Evolutionary conservation across 2,329 filamentous ascomycete genomes (phyloP).

Genomic region (Chaetomium globosum): DNA sequence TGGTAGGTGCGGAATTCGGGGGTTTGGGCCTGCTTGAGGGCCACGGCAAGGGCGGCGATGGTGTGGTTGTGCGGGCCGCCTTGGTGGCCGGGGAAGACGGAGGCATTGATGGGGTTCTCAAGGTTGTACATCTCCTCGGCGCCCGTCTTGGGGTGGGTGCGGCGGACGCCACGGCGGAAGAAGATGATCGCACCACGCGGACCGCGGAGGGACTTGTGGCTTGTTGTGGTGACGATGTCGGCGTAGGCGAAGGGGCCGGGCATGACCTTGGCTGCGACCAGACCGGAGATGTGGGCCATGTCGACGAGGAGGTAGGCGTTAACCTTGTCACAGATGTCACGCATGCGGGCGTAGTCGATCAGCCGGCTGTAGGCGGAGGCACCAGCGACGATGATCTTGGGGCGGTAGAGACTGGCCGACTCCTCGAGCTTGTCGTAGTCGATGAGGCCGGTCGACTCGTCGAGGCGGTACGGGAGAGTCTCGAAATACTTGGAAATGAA

Average conservation of each 20-base stretch:
- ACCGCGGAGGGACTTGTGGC: constrained; percentile 94
- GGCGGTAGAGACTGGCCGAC: constrained; percentile 83
- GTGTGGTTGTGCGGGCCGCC: constrained; percentile 99
- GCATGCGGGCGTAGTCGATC: constrained; percentile 93
- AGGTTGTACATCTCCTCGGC: constrained; percentile 86
- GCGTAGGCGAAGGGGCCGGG: constrained; percentile 86
- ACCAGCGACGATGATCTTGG: constrained; percentile 93
- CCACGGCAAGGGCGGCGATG: constrained; percentile 92
- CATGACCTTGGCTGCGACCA: constrained; percentile 89
- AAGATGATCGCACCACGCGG: constrained; percentile 98
- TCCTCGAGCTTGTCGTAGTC: constrained; percentile 93
- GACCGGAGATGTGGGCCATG: constrained; percentile 95
- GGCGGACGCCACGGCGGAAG: constrained; percentile 88
- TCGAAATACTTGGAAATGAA: constrained; percentile 99
- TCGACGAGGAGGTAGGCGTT: constrained; percentile 92
- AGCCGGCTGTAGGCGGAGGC: constrained; percentile 94
- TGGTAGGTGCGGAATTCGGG: constrained; percentile 94
- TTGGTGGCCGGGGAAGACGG: constrained; percentile 97
- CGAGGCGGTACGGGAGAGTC: constrained; percentile 89
- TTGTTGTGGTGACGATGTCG: constrained; percentile 96
- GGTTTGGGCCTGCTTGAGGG: constrained; percentile 87
- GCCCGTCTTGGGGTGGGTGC: constrained; percentile 80
- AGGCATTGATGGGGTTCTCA: constrained; percentile 89
- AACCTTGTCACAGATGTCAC: constrained; percentile 84
- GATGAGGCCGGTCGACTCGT: constrained; percentile 88